Evolutionary conservation across 768 basidiomycete genomes (phyloP).

Genomic region (Lactarius trivialis): DNA sequence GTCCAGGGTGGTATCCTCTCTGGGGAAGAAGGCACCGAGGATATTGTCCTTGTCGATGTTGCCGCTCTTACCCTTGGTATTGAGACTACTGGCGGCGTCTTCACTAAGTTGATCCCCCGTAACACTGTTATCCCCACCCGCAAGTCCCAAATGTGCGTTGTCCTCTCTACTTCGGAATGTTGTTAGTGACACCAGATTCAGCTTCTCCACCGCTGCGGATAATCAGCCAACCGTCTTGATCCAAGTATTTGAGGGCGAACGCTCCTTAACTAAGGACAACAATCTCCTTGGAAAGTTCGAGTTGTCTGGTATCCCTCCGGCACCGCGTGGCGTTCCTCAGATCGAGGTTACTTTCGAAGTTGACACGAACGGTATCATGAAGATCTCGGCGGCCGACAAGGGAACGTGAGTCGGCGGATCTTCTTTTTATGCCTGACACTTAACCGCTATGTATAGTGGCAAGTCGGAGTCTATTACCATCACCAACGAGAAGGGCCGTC

Average conservation of each 20-base stretch:
- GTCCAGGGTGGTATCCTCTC: conserved; percentile 98
- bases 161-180: neutral
- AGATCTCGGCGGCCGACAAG: conserved; percentile 89
- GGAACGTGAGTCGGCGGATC: conserved; percentile 52
- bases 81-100: conserved; percentile 96
- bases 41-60: conserved; percentile 93
- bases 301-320: conserved; percentile 85
- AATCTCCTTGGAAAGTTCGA: conserved; percentile 97
- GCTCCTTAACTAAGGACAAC: conserved; percentile 96
- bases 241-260: conserved; percentile 97
- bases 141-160: conserved; percentile 81
- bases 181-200: conserved; percentile 26
- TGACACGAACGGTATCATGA: conserved; percentile 94
- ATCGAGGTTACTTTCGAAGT: conserved; percentile 97
- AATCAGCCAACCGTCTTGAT: conserved; percentile 95
- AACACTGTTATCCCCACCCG: conserved; percentile 98
- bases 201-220: conserved; percentile 77
- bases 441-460: conserved; percentile 40
- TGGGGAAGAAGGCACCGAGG: conserved; percentile 84
- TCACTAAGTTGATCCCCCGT: conserved; percentile 94
- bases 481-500: conserved; percentile 93
- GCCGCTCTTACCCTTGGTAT: conserved; percentile 97
- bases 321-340: conserved; percentile 94
- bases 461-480: conserved; percentile 89
- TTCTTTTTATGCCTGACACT: neutral